phyloP scores from a whole-genome alignment of 495 filamentous ascomycete genomes.

The Annulohypoxylon bovei region DNA sequence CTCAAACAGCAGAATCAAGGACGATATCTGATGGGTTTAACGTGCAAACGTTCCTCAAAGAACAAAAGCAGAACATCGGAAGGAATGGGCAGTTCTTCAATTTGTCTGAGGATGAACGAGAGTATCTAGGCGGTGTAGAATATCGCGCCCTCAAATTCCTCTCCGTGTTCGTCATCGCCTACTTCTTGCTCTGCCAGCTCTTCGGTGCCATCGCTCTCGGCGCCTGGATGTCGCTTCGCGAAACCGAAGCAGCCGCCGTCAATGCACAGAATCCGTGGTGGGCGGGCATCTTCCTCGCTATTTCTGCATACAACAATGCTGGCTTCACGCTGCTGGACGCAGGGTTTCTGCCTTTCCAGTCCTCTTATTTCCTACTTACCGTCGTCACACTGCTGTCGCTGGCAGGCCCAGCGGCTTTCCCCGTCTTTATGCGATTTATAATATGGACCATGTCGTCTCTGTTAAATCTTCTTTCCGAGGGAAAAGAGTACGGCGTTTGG shows the following conservation, averaged over 20 bases:
- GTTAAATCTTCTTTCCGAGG: constrained; percentile 52
- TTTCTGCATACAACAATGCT: constrained; percentile 80
- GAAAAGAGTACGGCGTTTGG: constrained; percentile 36
- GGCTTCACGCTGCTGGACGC: constrained; percentile 82
- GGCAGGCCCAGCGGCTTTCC: constrained; percentile 76
- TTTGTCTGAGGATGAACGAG: constrained; percentile 68
- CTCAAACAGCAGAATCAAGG: constrained; percentile 34
- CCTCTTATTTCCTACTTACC: constrained; percentile 69
- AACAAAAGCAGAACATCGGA: constrained; percentile 56
- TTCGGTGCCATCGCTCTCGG: constrained; percentile 73
- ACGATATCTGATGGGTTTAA: constrained; percentile 36
- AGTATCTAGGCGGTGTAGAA: constrained; percentile 74
- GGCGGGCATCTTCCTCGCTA: constrained; percentile 69
- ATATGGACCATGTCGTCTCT: constrained; percentile 67
- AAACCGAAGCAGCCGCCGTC: constrained; percentile 57
- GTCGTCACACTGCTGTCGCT: constrained; percentile 76
- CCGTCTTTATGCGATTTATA: constrained; percentile 75
- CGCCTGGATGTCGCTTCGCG: constrained; percentile 69
- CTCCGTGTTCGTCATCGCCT: constrained; percentile 70
- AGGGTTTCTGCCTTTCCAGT: constrained; percentile 74
- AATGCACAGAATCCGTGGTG: constrained; percentile 70
- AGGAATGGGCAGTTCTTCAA: constrained; percentile 76
- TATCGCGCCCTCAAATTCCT: constrained; percentile 75
- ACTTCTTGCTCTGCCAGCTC: constrained; percentile 72
- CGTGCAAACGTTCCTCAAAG: constrained; percentile 40